A percentile compares a stretch with the other conserved stretches of the same genome.
phyloP scores from a whole-genome alignment of 208 protist species.

The Angomonas deanei region DNA sequence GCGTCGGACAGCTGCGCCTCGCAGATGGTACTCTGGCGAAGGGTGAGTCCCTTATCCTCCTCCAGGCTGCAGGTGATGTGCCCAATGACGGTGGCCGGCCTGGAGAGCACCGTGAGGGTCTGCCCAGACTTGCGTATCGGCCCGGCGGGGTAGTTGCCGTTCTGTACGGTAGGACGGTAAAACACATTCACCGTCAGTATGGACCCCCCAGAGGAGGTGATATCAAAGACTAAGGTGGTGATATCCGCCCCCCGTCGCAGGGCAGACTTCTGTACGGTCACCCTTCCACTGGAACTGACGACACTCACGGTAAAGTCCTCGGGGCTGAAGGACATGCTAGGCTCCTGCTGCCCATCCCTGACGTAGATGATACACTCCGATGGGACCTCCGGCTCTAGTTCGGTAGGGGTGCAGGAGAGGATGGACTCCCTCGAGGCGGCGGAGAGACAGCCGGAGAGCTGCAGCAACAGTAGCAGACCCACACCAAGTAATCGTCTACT shows the following conservation, averaged over 20 bases:
- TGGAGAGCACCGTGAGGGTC: conserved; percentile 25
- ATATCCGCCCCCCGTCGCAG: conserved; percentile 22
- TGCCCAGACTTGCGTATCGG: conserved; percentile 35
- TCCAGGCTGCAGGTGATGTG: conserved; percentile 22
- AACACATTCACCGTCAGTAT: conserved; percentile 26
- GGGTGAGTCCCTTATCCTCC: conserved; percentile 16
- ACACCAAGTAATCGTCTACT: too few species aligned
- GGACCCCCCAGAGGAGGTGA: conserved; percentile 21
- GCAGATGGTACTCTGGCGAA: conserved; percentile 29
- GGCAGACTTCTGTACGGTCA: conserved; percentile 17
- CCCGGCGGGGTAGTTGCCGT: neutral
- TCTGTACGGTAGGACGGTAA: neutral
- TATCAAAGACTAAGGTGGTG: conserved; percentile 28
- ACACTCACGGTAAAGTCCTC: conserved; percentile 20
- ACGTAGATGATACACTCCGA: conserved; percentile 36
- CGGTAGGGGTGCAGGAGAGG: conserved; percentile 22
- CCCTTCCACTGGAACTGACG: conserved; percentile 14
- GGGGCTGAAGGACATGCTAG: conserved; percentile 27
- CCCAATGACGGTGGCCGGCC: conserved; percentile 26
- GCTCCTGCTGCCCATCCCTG: conserved; percentile 22
- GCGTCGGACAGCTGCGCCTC: conserved; percentile 21
- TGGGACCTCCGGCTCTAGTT: conserved; percentile 19
- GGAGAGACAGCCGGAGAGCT: neutral
- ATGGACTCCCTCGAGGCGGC: conserved; percentile 26
- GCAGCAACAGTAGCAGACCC: neutral